Percentiles rank a stretch among this genome's conserved stretches.
Evolutionary conservation across 2,329 filamentous ascomycete species (phyloP).

Genomic region (Ascochyta viciae-villosae): DNA sequence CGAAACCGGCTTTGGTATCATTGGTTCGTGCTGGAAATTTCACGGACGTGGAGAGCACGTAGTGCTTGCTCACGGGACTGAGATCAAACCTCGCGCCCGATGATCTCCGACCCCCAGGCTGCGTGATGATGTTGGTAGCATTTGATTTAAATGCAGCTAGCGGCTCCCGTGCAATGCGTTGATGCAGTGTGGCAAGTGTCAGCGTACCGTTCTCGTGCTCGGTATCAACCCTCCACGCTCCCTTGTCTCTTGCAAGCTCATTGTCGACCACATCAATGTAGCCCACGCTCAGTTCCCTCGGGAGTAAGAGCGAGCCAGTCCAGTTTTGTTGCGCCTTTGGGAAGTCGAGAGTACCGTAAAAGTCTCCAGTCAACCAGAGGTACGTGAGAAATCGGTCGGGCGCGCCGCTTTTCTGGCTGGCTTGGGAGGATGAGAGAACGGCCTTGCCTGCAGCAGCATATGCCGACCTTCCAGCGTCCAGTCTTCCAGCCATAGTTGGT

Average conservation of each 20-base stretch:
- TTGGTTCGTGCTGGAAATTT: conserved; percentile 49
- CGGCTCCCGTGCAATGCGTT: conserved; percentile 51
- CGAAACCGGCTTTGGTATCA: conserved; percentile 51
- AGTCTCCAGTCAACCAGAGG: conserved; percentile 55
- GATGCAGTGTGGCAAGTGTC: conserved; percentile 49
- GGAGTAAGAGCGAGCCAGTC: conserved; percentile 54
- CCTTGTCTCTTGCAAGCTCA: conserved; percentile 48
- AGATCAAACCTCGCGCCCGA: conserved; percentile 22
- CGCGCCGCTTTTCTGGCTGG: conserved; percentile 48
- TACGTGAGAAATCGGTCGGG: conserved; percentile 54
- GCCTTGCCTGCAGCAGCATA: conserved; percentile 56
- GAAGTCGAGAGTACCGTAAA: conserved; percentile 50
- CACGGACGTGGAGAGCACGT: conserved; percentile 48
- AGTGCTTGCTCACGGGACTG: conserved; percentile 49
- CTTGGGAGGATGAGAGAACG: conserved; percentile 48
- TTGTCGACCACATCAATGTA: conserved; percentile 54
- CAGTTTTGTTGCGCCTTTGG: conserved; percentile 54
- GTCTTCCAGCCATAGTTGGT: conserved; percentile 52
- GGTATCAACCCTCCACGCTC: conserved; percentile 49
- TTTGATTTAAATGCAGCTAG: conserved; percentile 42
- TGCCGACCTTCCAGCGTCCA: conserved; percentile 53
- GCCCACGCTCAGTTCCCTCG: conserved; percentile 53
- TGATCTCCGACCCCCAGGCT: conserved; percentile 13
- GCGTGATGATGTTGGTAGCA: conserved; percentile 25
- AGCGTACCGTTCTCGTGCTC: conserved; percentile 43